phyloP scores from a whole-genome alignment of 2,329 filamentous ascomycete genomes.

The Juglanconis oblonga region DNA sequence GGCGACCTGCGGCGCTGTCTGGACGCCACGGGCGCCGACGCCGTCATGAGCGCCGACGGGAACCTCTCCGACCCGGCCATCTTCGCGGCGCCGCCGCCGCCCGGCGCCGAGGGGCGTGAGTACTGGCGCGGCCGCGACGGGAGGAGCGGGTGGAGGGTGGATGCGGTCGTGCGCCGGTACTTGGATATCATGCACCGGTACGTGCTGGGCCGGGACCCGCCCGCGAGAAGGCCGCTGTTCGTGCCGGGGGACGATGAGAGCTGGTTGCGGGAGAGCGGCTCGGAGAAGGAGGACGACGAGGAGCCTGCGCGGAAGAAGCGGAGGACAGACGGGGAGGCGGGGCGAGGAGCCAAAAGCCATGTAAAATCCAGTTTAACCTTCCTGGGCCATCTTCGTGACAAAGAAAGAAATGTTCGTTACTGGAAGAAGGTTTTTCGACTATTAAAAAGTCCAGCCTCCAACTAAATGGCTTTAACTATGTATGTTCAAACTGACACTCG shows the following conservation, averaged over 20 bases:
- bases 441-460: too few relatives aligned
- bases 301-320: conserved; percentile 53
- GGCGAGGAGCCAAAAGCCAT: too few relatives aligned
- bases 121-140: conserved; percentile 84
- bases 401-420: too few relatives aligned
- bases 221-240: conserved; percentile 69
- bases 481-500: too few relatives aligned
- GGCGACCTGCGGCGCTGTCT: conserved; percentile 77
- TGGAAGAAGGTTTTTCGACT: too few relatives aligned
- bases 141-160: conserved; percentile 81
- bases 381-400: too few relatives aligned
- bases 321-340: conserved; percentile 34
- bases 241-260: conserved; percentile 55
- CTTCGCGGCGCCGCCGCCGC: conserved; percentile 66
- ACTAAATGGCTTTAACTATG: too few relatives aligned
- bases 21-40: conserved; percentile 82
- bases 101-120: conserved; percentile 67
- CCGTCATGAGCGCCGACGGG: conserved; percentile 92
- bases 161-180: conserved; percentile 84
- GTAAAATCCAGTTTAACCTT: too few relatives aligned
- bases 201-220: conserved; percentile 64
- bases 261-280: conserved; percentile 38
- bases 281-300: conserved; percentile 31
- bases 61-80: conserved; percentile 90
- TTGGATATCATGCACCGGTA: conserved; percentile 85